Evolutionary conservation across 371 early-diverging fungal genomes (phyloP).

Genomic region (Apophysomyces ossiformis): DNA sequence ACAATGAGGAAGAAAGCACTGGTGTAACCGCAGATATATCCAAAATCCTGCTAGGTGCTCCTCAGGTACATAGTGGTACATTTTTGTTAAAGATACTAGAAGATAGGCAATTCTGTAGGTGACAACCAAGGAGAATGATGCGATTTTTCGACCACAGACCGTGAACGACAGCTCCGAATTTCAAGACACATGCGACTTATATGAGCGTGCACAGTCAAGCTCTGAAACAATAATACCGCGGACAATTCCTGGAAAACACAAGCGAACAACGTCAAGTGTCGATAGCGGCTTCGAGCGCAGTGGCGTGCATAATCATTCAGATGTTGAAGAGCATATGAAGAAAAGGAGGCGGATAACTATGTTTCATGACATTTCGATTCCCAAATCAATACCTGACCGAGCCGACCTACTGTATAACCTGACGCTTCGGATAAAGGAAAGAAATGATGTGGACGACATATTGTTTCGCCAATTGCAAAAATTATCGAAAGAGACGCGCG

Average conservation of each 20-base stretch:
- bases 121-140: too few species aligned
- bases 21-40: constrained; percentile 24
- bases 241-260: too few species aligned
- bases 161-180: too few species aligned
- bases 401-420: background rate
- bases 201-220: too few species aligned
- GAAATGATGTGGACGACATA: background rate
- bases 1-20: constrained; percentile 10
- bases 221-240: too few species aligned
- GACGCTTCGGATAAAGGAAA: background rate
- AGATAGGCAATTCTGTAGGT: too few species aligned
- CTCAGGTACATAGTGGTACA: background rate
- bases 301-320: too few species aligned
- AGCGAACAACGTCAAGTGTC: too few species aligned
- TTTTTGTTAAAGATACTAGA: too few species aligned
- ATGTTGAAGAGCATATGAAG: background rate
- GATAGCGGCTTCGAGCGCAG: too few species aligned
- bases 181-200: too few species aligned
- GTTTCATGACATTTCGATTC: background rate
- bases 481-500: background rate
- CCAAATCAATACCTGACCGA: background rate
- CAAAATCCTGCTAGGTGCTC: constrained; percentile 7
- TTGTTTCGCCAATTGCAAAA: background rate
- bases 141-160: too few species aligned
- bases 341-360: background rate